Base-by-base conservation (phyloP, 257 asterid species). In the Przewalskia tangutica region DNA sequence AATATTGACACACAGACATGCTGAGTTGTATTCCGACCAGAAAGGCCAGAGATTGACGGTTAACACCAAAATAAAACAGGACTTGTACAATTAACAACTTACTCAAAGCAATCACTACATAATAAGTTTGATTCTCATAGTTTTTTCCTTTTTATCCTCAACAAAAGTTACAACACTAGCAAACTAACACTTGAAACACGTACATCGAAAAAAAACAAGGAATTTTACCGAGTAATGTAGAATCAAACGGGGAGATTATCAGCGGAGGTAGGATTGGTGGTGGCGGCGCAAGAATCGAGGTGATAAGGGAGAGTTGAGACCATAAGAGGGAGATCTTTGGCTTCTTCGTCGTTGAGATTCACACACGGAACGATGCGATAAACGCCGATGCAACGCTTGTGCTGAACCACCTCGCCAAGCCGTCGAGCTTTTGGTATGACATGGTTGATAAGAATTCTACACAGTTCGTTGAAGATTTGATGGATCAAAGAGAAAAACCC, bases 341-440 rank as follows among this genome's bases (percentile, higher is more conserved):
- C 94, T 87, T 95, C 98, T 27, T 27, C 32, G 82, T 89, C 89
- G 0, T 91, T 86, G 83, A 95, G 92, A 79, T 90, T 93, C 76
- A 95, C 97, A 89, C 98, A 95, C 71, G 98, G 90, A 95, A 90
- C n/a, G 98, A 95, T 54, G 97, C 93, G 88, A 95, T 93, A 89
- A 95, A 95, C 38, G 98, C 98, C 32, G 95, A 81, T 65, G 97
- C 98, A 6, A 95, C 98, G 90, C 92, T 89, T 76, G 88, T 88
- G 0, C 98, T 97, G 76, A 95, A 83, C 98, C 98, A 95, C 87
- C 95, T 86, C 9, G 97, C 98, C 23, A 95, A 84, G 82, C 97
- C 96, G 84, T 93, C 98, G 71, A 89, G 82, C 84, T 88, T 92
- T n/a, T 89, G 91, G 91, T 89, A 89, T 0, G 87, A 87, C 86